Evolutionary conservation across 2,329 filamentous ascomycete genomes (phyloP).

Genomic region (Penicillium sp.): DNA sequence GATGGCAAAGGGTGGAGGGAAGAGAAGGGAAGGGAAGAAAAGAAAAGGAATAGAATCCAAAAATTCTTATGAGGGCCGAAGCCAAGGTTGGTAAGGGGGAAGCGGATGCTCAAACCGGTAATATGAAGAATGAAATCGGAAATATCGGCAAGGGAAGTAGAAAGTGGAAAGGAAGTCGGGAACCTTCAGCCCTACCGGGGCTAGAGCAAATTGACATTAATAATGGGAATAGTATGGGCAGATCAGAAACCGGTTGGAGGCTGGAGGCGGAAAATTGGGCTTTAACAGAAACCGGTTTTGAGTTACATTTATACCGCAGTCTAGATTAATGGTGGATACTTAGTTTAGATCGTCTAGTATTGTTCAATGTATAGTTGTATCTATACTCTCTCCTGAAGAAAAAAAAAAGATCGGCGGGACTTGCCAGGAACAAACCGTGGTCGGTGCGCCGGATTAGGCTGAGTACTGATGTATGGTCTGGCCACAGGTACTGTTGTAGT

Average conservation of each 20-base stretch:
- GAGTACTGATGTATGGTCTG: too few species aligned
- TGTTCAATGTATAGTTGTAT: too few species aligned
- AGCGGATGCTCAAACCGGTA: not conserved
- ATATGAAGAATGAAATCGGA: not conserved
- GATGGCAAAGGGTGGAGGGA: not conserved
- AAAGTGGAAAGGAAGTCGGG: too few species aligned
- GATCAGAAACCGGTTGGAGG: not conserved
- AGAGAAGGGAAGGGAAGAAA: not conserved
- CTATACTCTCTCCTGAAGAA: too few species aligned
- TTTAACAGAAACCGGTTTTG: not conserved
- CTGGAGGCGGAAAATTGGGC: too few species aligned
- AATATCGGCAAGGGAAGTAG: constrained; percentile 5
- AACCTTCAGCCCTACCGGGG: constrained; percentile 4
- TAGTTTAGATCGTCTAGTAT: too few species aligned
- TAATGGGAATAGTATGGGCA: not conserved
- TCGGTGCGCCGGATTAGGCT: not conserved
- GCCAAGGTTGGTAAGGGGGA: not conserved
- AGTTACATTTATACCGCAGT: too few species aligned
- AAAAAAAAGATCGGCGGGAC: not conserved
- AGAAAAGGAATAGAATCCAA: constrained; percentile 1
- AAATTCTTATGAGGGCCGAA: too few species aligned
- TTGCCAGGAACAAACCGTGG: constrained; percentile 2
- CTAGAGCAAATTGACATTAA: not conserved
- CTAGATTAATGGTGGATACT: too few species aligned
- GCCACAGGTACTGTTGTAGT: too few species aligned